Evolutionary conservation across 306 rosid species (phyloP).

Genomic region (Elaeagnus macrophylla): DNA sequence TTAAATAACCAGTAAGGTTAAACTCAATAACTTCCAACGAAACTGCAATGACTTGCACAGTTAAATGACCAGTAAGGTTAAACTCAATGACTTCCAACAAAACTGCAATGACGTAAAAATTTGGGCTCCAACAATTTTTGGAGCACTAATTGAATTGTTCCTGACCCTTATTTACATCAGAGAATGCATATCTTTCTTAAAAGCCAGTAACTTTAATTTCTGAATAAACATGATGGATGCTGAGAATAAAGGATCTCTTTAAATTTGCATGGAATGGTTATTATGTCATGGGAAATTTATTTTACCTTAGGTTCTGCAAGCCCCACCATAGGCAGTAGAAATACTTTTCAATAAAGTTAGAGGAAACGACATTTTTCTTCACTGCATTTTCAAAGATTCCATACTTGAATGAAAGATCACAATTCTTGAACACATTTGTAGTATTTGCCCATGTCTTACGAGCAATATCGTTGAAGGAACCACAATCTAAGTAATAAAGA

Average conservation of each 20-base stretch:
- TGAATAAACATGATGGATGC: background rate
- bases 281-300: slow-evolving; percentile 8
- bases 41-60: too few species aligned
- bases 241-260: background rate
- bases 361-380: slow-evolving; percentile 49
- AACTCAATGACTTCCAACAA: too few species aligned
- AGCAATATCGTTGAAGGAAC: slow-evolving; percentile 7
- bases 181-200: too few species aligned
- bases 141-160: too few species aligned
- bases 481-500: slow-evolving; percentile 56
- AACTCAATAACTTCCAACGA: too few species aligned
- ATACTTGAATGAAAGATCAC: slow-evolving; percentile 53
- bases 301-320: slow-evolving; percentile 84
- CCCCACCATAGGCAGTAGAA: slow-evolving; percentile 99
- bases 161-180: too few species aligned
- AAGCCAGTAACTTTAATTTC: background rate
- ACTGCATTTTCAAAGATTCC: slow-evolving; percentile 67
- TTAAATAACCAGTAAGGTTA: too few species aligned
- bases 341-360: slow-evolving; percentile 57
- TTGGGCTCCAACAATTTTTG: too few species aligned
- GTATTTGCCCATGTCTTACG: slow-evolving; percentile 47
- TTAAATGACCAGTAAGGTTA: too few species aligned
- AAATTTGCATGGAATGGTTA: background rate
- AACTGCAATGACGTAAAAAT: too few species aligned
- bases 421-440: slow-evolving; percentile 51